Evolutionary conservation across 768 basidiomycete genomes (phyloP).

Genomic region (Hortiboletus campestris): DNA sequence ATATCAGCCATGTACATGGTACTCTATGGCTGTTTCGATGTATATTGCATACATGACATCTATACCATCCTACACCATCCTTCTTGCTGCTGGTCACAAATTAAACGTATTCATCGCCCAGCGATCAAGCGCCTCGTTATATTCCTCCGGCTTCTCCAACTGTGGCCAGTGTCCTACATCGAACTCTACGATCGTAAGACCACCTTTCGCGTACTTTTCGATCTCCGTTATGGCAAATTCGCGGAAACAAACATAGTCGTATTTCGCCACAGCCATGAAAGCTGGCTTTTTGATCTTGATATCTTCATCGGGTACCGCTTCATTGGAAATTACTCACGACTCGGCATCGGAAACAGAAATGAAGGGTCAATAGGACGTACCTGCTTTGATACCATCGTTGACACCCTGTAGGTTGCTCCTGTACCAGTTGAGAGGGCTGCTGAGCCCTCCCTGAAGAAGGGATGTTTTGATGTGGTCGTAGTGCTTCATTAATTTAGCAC

Average conservation of each 20-base stretch:
- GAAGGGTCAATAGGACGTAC: slow-evolving; percentile 14
- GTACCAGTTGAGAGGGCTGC: slow-evolving; percentile 40
- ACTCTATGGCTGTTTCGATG: not conserved
- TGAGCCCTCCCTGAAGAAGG: slow-evolving; percentile 32
- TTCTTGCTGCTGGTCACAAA: slow-evolving; percentile 1
- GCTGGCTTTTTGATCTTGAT: slow-evolving; percentile 34
- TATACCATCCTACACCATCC: slow-evolving; percentile 2
- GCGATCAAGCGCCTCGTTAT: slow-evolving; percentile 36
- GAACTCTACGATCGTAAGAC: slow-evolving; percentile 32
- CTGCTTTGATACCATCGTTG: slow-evolving; percentile 27
- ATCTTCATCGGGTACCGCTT: slow-evolving; percentile 25
- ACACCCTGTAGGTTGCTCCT: slow-evolving; percentile 28
- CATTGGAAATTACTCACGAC: not conserved
- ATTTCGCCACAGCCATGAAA: slow-evolving; percentile 36
- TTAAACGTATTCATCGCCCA: slow-evolving; percentile 30
- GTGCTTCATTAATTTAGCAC: slow-evolving; percentile 22
- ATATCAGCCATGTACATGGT: not conserved
- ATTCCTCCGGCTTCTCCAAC: slow-evolving; percentile 32
- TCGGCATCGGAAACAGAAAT: not conserved
- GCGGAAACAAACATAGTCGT: slow-evolving; percentile 35
- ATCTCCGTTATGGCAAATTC: slow-evolving; percentile 24
- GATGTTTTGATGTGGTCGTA: slow-evolving; percentile 27
- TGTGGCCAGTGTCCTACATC: slow-evolving; percentile 40
- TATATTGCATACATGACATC: slow-evolving; percentile 1
- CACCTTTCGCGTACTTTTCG: slow-evolving; percentile 27